Evolutionary conservation across 2,329 filamentous ascomycete genomes (phyloP).

Genomic region (Nemania sp.): DNA sequence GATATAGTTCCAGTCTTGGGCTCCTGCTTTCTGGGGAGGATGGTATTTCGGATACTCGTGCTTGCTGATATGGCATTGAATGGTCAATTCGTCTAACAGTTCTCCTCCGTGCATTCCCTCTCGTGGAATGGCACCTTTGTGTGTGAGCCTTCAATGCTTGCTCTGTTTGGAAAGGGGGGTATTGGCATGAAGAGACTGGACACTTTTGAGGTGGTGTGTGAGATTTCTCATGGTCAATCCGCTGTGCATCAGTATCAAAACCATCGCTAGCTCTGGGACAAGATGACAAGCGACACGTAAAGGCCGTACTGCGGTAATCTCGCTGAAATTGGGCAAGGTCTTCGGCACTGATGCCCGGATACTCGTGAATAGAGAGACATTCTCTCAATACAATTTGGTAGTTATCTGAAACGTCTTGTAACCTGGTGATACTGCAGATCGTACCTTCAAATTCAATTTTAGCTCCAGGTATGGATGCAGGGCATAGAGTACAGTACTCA

Average conservation of each 20-base stretch:
- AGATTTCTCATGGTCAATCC: conserved; percentile 1
- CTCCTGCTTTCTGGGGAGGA: too few species aligned
- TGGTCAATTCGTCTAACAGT: too few species aligned
- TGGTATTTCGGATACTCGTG: too few species aligned
- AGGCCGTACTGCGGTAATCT: not conserved
- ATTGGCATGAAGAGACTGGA: not conserved
- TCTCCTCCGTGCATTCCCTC: too few species aligned
- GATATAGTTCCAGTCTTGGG: too few species aligned
- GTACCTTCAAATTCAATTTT: not conserved
- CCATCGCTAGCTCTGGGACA: not conserved
- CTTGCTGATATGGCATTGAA: too few species aligned
- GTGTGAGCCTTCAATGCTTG: not conserved
- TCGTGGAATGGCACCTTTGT: not conserved
- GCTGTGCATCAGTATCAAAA: conserved; percentile 1
- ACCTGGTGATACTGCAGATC: not conserved
- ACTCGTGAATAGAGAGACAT: conserved; percentile 1
- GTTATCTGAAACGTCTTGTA: conserved; percentile 3
- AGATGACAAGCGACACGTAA: conserved; percentile 4
- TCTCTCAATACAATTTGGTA: conserved; percentile 1
- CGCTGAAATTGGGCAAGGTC: conserved; percentile 4
- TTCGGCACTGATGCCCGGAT: conserved; percentile 3
- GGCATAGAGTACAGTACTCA: not conserved
- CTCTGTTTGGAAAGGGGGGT: not conserved
- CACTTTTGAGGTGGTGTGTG: conserved; percentile 2
- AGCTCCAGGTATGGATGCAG: not conserved